Evolutionary conservation across 2,329 filamentous ascomycete species (phyloP).

Genomic region (Dactylellina drechsleri): DNA sequence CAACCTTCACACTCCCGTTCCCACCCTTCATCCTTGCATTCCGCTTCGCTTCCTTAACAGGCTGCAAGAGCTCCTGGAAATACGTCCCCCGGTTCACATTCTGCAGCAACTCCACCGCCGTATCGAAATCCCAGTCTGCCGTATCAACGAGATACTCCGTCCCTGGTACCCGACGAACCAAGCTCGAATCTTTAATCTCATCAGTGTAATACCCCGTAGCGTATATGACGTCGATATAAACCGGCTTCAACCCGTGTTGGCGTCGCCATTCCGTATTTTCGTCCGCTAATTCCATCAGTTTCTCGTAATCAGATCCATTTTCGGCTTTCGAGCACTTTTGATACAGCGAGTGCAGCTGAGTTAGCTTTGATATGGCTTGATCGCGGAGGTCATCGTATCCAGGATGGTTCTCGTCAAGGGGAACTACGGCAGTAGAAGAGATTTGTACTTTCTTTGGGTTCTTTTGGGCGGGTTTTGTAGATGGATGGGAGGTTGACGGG

Average conservation of each 20-base stretch:
- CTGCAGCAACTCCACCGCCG: conserved; percentile 42
- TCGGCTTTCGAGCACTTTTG: conserved; percentile 30
- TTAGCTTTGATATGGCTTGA: conserved; percentile 49
- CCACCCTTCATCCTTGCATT: conserved; percentile 32
- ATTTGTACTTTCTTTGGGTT: conserved; percentile 19
- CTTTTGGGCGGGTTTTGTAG: neutral
- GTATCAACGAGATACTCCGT: conserved; percentile 51
- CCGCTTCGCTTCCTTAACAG: conserved; percentile 40
- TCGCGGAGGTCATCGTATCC: conserved; percentile 52
- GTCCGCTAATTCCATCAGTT: conserved; percentile 35
- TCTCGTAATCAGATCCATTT: conserved; percentile 34
- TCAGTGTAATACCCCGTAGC: conserved; percentile 44
- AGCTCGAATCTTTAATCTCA: conserved; percentile 37
- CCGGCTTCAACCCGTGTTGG: conserved; percentile 42
- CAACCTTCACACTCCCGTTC: conserved; percentile 8
- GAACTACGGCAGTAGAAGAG: conserved; percentile 30
- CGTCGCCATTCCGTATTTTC: conserved; percentile 45
- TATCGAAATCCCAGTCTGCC: conserved; percentile 51
- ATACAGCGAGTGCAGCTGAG: conserved; percentile 41
- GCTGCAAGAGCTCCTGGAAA: conserved; percentile 43
- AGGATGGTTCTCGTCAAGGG: conserved; percentile 48
- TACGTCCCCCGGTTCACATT: conserved; percentile 52
- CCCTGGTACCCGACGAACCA: conserved; percentile 33
- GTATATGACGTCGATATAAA: conserved; percentile 50
- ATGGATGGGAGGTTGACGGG: neutral